Percentiles rank a stretch among this genome's conserved stretches.
These are phyloP conservation scores for Panicum hallii DNA, from an alignment of 202 grass and related monocot species.

Conservation along the genomic window DNA sequence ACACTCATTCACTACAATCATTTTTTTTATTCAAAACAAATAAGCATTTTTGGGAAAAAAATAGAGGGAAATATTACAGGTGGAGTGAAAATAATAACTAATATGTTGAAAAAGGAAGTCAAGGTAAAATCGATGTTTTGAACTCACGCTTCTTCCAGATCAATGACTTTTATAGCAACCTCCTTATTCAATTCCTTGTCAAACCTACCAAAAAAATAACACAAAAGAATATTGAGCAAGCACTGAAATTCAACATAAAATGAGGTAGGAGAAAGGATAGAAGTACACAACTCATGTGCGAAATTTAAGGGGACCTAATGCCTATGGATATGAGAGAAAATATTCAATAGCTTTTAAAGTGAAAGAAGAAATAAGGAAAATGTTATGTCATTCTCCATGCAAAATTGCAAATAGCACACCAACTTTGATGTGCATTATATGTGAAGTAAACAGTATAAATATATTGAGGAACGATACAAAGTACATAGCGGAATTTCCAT, in stretches of 20 bases:
- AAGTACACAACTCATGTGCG: constrained; percentile 21
- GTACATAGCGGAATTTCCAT: background rate
- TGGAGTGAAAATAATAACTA: constrained; percentile 5
- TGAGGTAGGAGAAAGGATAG: background rate
- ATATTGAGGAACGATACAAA: constrained; percentile 1
- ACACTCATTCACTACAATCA: background rate
- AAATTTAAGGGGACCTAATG: constrained; percentile 1
- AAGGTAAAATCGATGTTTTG: constrained; percentile 29
- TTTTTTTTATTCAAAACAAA: constrained; percentile 20
- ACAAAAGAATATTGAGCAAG: constrained; percentile 15
- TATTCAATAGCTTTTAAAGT: background rate
- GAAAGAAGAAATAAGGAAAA: background rate
- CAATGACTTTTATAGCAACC: constrained; percentile 98
- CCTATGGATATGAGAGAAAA: background rate
- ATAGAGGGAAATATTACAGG: constrained; percentile 30
- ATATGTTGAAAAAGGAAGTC: constrained; percentile 19
- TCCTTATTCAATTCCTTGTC: constrained; percentile 92
- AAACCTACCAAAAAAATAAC: constrained; percentile 61
- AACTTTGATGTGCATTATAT: constrained; percentile 17
- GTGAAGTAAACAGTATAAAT: background rate
- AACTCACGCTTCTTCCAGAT: constrained; percentile 99
- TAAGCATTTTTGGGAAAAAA: constrained; percentile 1
- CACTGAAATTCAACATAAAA: constrained; percentile 30
- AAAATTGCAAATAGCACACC: background rate
- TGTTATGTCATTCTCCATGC: background rate